A percentile compares a stretch with the other conserved stretches of the same genome.
Evolutionary conservation across 805 yeast genomes (phyloP).

Genomic region (Ogataea chonburiensis): DNA sequence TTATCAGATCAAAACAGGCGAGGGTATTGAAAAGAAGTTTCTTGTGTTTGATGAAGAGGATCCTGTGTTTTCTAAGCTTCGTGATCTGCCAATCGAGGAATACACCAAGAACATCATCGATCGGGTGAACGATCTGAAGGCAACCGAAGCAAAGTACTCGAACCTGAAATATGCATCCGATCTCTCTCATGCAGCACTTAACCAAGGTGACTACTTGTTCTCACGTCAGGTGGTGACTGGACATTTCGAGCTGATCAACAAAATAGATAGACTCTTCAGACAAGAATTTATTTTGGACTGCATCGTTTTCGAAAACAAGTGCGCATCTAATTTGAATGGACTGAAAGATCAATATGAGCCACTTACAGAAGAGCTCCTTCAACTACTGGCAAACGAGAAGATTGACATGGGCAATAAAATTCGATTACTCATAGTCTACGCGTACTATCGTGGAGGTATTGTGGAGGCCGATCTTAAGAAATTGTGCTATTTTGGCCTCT

Average conservation of each 20-base stretch:
- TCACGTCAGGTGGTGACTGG: conserved; percentile 29
- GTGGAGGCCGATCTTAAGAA: conserved; percentile 71
- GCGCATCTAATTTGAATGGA: conserved; percentile 72
- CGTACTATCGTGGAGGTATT: conserved; percentile 79
- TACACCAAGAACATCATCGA: conserved; percentile 25
- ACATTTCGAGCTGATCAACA: conserved; percentile 43
- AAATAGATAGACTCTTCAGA: conserved; percentile 57
- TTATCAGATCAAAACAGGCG: conserved; percentile 29
- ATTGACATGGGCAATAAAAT: conserved; percentile 65
- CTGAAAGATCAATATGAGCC: conserved; percentile 57
- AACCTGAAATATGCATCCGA: conserved; percentile 29
- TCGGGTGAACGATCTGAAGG: conserved; percentile 24
- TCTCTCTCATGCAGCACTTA: conserved; percentile 30
- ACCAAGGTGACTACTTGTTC: conserved; percentile 26
- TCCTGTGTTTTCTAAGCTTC: conserved; percentile 26
- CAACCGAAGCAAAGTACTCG: conserved; percentile 25
- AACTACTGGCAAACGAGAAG: conserved; percentile 47
- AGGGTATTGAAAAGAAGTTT: conserved; percentile 26
- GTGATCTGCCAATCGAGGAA: conserved; percentile 29
- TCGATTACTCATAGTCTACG: conserved; percentile 71
- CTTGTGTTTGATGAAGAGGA: conserved; percentile 29
- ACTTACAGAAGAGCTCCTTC: conserved; percentile 53
- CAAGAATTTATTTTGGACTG: conserved; percentile 41
- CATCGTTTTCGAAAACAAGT: conserved; percentile 83
- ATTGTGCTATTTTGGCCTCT: conserved; percentile 53